Conservation (phyloP, 2,329 filamentous ascomycete genomes). For the Lomentospora prolificans region DNA sequence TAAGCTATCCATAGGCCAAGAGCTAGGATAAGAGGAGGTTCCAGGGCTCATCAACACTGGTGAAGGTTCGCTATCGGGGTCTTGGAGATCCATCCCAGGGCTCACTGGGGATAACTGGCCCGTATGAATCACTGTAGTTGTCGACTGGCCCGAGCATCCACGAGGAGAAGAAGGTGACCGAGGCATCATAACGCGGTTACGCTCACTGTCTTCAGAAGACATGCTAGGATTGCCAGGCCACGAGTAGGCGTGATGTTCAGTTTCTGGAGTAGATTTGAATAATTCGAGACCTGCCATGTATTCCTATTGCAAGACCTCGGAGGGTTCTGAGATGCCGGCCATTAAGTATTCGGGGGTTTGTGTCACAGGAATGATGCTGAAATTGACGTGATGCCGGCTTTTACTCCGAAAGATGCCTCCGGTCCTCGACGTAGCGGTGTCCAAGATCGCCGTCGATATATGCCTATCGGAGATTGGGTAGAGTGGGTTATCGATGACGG, state of each 20-base stretch:
- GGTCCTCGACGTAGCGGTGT: background rate
- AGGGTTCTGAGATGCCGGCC: background rate
- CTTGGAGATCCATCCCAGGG: constrained; percentile 33
- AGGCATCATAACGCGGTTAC: constrained; percentile 16
- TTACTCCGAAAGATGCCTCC: background rate
- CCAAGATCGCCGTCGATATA: background rate
- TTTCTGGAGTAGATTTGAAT: background rate
- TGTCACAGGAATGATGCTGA: background rate
- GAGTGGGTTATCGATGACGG: background rate
- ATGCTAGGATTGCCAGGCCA: constrained; percentile 38
- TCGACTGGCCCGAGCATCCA: constrained; percentile 13
- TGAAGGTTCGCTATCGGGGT: background rate
- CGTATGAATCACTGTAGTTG: constrained; percentile 22
- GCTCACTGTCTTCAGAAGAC: constrained; percentile 30
- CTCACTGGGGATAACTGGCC: constrained; percentile 46
- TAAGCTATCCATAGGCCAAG: constrained; percentile 23
- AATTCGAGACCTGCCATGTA: background rate
- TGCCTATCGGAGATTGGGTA: background rate
- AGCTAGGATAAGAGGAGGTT: constrained; percentile 35
- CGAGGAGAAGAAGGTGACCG: constrained; percentile 21
- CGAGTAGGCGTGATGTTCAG: background rate
- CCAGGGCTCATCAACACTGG: constrained; percentile 23
- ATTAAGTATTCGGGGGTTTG: background rate
- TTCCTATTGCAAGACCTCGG: background rate
- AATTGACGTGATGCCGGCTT: background rate